These are phyloP conservation scores for Gardenia jasminoides DNA, from an alignment of 257 asterid species.

Conservation along the genomic window DNA sequence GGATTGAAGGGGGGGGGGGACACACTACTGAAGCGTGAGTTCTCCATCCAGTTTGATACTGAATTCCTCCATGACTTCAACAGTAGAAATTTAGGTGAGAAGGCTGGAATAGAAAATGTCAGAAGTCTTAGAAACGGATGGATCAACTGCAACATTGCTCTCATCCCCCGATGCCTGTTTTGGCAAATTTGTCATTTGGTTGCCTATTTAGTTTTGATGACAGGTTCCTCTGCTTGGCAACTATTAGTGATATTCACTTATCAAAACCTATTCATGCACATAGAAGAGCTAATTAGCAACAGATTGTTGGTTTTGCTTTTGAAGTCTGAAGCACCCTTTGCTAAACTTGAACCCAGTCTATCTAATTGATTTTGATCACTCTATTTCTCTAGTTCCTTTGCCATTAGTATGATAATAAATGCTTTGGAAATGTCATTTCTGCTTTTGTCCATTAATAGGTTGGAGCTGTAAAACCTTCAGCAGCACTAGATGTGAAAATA, in stretches of 20 bases:
- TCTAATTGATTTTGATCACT: background rate
- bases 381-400: background rate
- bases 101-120: background rate
- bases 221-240: slow-evolving; percentile 3
- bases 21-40: background rate
- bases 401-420: background rate
- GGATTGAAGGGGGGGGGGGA: background rate
- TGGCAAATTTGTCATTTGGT: background rate
- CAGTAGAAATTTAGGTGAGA: background rate
- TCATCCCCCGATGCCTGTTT: background rate
- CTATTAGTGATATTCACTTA: background rate
- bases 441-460: slow-evolving; percentile 39
- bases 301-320: background rate
- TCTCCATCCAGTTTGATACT: background rate
- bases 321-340: background rate
- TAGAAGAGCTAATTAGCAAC: background rate
- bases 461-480: slow-evolving; percentile 27
- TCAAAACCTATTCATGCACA: background rate
- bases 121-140: background rate
- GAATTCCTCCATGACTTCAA: slow-evolving; percentile 2
- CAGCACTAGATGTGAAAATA: slow-evolving; percentile 31
- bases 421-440: slow-evolving; percentile 14
- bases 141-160: background rate
- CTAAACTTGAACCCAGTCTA: background rate
- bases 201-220: background rate